Evolutionary conservation across 2,329 filamentous ascomycete species (phyloP).

Genomic region (Alternaria arbusti): DNA sequence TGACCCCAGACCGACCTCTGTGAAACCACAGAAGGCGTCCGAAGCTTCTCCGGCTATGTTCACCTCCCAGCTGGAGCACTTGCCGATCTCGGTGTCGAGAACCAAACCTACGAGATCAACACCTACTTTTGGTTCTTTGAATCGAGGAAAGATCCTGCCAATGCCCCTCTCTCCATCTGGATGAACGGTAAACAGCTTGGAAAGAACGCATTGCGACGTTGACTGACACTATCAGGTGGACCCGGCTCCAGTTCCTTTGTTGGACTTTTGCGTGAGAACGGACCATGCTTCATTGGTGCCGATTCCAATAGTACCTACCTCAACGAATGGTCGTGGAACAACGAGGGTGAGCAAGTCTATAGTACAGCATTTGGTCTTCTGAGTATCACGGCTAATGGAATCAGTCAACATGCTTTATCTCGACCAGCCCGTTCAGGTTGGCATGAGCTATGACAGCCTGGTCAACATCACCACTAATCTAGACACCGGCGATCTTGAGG

Average conservation of each 20-base stretch:
- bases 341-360: slow-evolving; percentile 44
- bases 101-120: slow-evolving; percentile 56
- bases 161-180: slow-evolving; percentile 65
- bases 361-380: accelerated
- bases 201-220: background rate
- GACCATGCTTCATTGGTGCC: slow-evolving; percentile 61
- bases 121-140: slow-evolving; percentile 72
- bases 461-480: slow-evolving; percentile 44
- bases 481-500: slow-evolving; percentile 26
- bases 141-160: slow-evolving; percentile 60
- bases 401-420: slow-evolving; percentile 63
- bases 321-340: slow-evolving; percentile 69
- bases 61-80: slow-evolving; percentile 59
- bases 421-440: slow-evolving; percentile 67
- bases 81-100: slow-evolving; percentile 41
- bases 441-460: slow-evolving; percentile 54
- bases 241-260: slow-evolving; percentile 58
- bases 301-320: slow-evolving; percentile 59
- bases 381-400: background rate
- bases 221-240: slow-evolving; percentile 47
- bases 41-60: slow-evolving; percentile 66
- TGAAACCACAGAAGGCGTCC: slow-evolving; percentile 63
- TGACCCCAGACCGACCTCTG: slow-evolving; percentile 54
- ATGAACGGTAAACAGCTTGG: slow-evolving; percentile 55
- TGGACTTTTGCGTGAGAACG: slow-evolving; percentile 52